Evolutionary conservation across 176 grass and related monocot species (phyloP).

Genomic region (Aegilops longissima): DNA sequence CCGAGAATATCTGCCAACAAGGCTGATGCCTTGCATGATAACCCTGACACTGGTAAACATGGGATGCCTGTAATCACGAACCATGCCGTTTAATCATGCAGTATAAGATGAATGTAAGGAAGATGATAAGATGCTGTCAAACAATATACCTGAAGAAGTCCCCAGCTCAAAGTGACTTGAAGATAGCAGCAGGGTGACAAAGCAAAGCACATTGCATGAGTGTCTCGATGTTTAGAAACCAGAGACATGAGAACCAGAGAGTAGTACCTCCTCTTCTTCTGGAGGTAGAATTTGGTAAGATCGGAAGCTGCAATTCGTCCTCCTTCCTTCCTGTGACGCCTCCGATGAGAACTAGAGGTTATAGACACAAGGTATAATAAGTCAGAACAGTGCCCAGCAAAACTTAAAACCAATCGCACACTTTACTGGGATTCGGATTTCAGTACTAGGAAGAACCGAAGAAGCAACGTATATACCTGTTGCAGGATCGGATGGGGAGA

Average conservation of each 20-base stretch:
- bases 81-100: background rate
- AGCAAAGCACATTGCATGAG: background rate
- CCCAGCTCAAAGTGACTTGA: background rate
- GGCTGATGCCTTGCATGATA: background rate
- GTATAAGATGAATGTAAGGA: background rate
- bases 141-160: background rate
- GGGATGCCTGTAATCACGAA: background rate
- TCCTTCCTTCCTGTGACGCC: constrained; percentile 1
- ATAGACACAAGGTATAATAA: background rate
- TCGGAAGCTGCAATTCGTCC: background rate
- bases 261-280: constrained; percentile 19
- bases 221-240: background rate
- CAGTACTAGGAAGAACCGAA: background rate
- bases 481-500: background rate
- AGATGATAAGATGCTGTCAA: background rate
- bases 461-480: background rate
- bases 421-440: background rate
- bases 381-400: background rate
- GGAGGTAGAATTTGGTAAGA: background rate
- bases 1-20: background rate
- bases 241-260: background rate
- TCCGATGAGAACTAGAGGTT: constrained; percentile 1
- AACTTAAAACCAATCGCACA: background rate
- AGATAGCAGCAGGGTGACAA: constrained; percentile 18
- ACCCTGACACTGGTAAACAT: background rate